phyloP scores from a whole-genome alignment of 139 green algal genomes.

The Mesotaenium endlicherianum region DNA sequence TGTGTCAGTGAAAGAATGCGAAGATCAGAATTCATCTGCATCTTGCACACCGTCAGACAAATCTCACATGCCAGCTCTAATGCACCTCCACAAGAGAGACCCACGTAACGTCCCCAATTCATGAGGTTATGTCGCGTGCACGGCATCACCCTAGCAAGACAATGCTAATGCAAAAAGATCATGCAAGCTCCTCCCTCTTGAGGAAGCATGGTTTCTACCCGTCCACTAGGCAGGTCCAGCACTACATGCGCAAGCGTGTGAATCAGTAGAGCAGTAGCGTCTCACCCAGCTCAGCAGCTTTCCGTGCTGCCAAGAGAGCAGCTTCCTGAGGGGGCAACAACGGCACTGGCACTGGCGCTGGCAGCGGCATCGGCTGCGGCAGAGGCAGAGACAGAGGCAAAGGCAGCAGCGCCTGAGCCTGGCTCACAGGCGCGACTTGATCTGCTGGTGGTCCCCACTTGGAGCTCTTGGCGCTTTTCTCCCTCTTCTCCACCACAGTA shows the following conservation, averaged over 20 bases:
- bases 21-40: neutral
- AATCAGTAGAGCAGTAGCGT: neutral
- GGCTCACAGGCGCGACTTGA: neutral
- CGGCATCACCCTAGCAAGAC: neutral
- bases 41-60: neutral
- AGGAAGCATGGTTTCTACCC: neutral
- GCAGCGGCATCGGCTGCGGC: neutral
- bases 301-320: constrained; percentile 8
- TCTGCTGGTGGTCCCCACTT: constrained; percentile 11
- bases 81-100: neutral
- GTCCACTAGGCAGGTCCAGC: neutral
- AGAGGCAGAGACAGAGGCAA: neutral
- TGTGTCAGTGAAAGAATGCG: neutral
- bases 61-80: neutral
- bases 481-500: too few relatives aligned
- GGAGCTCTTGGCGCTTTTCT: too few relatives aligned
- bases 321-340: neutral
- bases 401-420: neutral
- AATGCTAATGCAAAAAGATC: neutral
- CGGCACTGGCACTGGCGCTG: neutral
- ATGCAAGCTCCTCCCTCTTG: neutral
- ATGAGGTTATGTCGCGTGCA: neutral
- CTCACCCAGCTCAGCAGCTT: constrained; percentile 21
- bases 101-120: neutral
- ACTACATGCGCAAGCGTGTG: neutral